Base-by-base conservation (phyloP, 352 stramenopile genomes). In the Globisporangium ultimum region DNA sequence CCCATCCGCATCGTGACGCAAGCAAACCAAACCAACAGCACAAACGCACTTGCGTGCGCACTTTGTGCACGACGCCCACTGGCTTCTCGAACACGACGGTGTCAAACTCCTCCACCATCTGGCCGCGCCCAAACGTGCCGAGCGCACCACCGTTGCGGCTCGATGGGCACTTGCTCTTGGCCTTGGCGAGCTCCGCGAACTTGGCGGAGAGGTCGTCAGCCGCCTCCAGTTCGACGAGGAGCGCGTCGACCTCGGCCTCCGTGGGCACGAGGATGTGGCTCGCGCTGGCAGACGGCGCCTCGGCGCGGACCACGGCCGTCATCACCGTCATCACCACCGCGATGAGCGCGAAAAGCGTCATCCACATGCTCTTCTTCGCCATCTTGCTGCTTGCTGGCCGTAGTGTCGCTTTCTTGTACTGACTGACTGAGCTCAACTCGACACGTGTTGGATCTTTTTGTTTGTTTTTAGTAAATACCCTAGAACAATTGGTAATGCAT, bases 21-120 rank as follows among this genome's bases (percentile, higher is more conserved):
- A 45, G 13, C 12, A n/a, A 45, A 45, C 24, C 47, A 45, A 14
- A 49, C 15, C 34, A 24, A 41, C 7, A 54, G 50, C 40, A 45
- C 0, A 15, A 7, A 52, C 74, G 24, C 72, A 86, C 80, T 77
- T 89, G 76, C 22, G 83, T 91, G 61, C 77, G 66, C 47, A 93
- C 79, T 66, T 91, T 93, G 75, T 91, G 78, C 41, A 90, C 78
- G 9, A 77, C 66, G 49, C 78, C 76, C 45, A 88, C 72, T 14
- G 66, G 53, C 51, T 80, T 71, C 48, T 93, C 74, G 54, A 93
- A 91, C 34, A 88, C 81, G n/a, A 93, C 78, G 52, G 71, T 56
- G 71, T 93, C 81, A 48, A 91, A 91, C 69, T 88, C 80, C 2
- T 64, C 56, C 54, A 91, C 80, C 84, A 91, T 93, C 42, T 87